Conservation (phyloP, 139 green algal genomes). For the Tetratostichococcus sp. region DNA sequence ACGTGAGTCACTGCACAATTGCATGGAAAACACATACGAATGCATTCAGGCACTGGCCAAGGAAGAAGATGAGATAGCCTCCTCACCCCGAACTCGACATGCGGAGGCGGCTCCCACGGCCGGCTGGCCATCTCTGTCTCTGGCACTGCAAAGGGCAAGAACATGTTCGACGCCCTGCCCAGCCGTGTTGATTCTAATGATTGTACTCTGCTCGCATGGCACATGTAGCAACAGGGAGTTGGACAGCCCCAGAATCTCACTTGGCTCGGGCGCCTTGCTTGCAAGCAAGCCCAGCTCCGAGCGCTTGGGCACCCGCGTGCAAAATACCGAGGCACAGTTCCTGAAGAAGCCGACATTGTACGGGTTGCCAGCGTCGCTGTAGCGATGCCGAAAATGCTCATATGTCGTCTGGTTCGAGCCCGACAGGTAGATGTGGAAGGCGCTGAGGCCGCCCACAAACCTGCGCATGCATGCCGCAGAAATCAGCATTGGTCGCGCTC, state of each 20-base stretch:
- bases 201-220: no score
- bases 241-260: no score
- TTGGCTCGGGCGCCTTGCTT: background rate
- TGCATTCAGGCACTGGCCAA: no score
- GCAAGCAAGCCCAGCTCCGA: background rate
- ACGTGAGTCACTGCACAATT: no score
- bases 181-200: no score
- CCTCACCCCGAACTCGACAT: background rate
- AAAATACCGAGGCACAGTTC: constrained; percentile 38
- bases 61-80: no score
- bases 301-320: constrained; percentile 12
- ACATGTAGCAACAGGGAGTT: no score
- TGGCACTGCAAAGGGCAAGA: background rate
- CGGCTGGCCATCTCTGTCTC: background rate
- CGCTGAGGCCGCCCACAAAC: constrained; percentile 90
- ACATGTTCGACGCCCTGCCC: no score
- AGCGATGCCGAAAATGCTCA: constrained; percentile 86
- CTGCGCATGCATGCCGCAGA: constrained; percentile 15
- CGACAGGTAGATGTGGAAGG: constrained; percentile 92
- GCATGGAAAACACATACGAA: no score
- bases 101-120: background rate
- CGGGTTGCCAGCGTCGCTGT: constrained; percentile 27
- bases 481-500: background rate
- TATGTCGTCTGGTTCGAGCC: constrained; percentile 95
- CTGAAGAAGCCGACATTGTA: constrained; percentile 18